These are phyloP conservation scores for Pseudophaeomoniella oleicola DNA, from an alignment of 2,329 filamentous ascomycete genomes.

Conservation along the genomic window DNA sequence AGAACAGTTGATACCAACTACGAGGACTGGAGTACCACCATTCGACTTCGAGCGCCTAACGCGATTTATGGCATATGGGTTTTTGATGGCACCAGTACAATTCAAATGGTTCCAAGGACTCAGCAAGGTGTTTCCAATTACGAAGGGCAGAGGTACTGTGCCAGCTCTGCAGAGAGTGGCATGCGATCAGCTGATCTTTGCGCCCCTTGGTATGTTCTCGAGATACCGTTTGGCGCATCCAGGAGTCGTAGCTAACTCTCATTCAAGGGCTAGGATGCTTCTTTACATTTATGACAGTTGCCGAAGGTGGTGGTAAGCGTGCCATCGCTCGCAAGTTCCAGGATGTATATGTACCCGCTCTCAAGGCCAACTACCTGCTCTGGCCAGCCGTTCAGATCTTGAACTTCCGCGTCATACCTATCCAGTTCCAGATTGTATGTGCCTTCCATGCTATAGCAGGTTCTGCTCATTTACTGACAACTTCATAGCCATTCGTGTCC, in stretches of 20 bases:
- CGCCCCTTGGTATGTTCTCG: slow-evolving; percentile 54
- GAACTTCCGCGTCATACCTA: slow-evolving; percentile 89
- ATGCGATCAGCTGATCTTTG: slow-evolving; percentile 86
- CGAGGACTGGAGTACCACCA: slow-evolving; percentile 52
- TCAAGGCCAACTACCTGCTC: slow-evolving; percentile 90
- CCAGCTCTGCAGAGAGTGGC: slow-evolving; percentile 82
- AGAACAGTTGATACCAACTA: slow-evolving; percentile 52
- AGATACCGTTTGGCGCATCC: no score
- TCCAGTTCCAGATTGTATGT: slow-evolving; percentile 91
- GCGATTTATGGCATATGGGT: slow-evolving; percentile 93
- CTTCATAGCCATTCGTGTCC: slow-evolving; percentile 73
- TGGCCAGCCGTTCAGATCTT: slow-evolving; percentile 94
- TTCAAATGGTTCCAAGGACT: slow-evolving; percentile 93
- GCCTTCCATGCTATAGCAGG: slow-evolving; percentile 3
- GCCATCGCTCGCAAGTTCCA: slow-evolving; percentile 73
- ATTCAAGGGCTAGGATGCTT: slow-evolving; percentile 59
- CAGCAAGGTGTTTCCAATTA: slow-evolving; percentile 67
- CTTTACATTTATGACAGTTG: slow-evolving; percentile 92
- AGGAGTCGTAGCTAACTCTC: no score
- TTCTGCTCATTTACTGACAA: slow-evolving; percentile 5
- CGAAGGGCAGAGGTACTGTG: slow-evolving; percentile 55
- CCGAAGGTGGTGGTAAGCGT: slow-evolving; percentile 75
- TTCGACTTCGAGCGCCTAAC: slow-evolving; percentile 94
- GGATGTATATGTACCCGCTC: slow-evolving; percentile 83
- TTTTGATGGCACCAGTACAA: slow-evolving; percentile 87